Evolutionary conservation across 441 rosid genomes (phyloP), one percentile per base, ranked within the genome.

Genomic region (Gossypium armourianum): DNA sequence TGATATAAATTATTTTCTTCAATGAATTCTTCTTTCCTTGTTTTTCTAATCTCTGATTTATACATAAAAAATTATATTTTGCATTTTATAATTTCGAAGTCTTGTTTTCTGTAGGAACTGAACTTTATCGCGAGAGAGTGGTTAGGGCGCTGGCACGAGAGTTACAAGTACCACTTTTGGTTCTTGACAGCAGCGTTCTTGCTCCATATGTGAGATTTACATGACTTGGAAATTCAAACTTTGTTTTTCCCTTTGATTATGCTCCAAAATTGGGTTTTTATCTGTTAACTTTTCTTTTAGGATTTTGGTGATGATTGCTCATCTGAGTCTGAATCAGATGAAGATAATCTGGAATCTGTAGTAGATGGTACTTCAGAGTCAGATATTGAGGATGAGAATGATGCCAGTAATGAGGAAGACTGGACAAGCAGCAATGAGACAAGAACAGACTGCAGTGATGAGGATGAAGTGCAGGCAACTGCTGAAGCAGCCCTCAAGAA

Each of bases 111-210:
- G 8, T 76, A 93, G 97, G 97, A 62, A 92, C 97, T 26, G 97
- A 92, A 81, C 97, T 95, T 66, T 95, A 89, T 72, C 85, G 95
- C 40, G 99, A 95, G 80, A 87, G 97, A 83, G 69, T 90, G 76
- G 97, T 95, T 61, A 86, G 86, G 79, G 99, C 96, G 26, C 93
- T 92, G 76, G 99, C 99, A 60, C 85, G 67, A 70, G 96, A 90
- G 70, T 81, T 89, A 76, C 82, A 82, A 80, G 97, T 95, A 73
- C 95, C 97, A 5, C 75, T 95, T 70, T 76, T 95, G 82, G 88
- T 95, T 70, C 96, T 92, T 59, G 97, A 90, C 80, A 88, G 97
- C 82, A 86, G 91, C 7, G 80, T 90, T 69, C 97, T 95, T 78
- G 93, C 96, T 63, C 93, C 97, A 74, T 89, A 86, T 72, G 99